Evolutionary conservation across 495 filamentous ascomycete species (phyloP).

Genomic region (Aspergillus asperescens): DNA sequence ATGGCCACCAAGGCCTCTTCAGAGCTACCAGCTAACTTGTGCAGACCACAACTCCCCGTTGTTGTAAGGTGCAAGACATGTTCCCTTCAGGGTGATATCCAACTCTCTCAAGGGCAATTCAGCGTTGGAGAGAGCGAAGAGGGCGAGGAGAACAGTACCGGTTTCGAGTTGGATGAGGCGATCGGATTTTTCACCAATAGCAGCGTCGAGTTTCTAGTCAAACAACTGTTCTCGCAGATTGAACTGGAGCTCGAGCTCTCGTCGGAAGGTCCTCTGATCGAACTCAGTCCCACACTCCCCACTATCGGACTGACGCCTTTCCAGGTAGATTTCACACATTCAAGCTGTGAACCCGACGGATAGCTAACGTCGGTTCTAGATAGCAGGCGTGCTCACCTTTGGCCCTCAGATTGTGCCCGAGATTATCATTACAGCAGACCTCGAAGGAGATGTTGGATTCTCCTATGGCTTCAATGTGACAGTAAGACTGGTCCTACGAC

Average conservation of each 20-base stretch:
- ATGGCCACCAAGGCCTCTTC: no score
- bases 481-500: neutral
- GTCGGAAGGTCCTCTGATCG: constrained; percentile 12
- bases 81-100: constrained; percentile 21
- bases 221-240: constrained; percentile 24
- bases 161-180: constrained; percentile 8
- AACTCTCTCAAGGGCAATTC: constrained; percentile 23
- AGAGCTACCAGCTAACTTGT: neutral
- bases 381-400: constrained; percentile 26
- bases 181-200: constrained; percentile 21
- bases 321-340: constrained; percentile 8
- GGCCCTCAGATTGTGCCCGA: constrained; percentile 22
- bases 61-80: constrained; percentile 29
- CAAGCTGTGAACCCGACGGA: neutral
- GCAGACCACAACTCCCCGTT: neutral
- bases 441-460: constrained; percentile 21
- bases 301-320: constrained; percentile 24
- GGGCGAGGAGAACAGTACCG: neutral
- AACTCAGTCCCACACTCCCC: constrained; percentile 16
- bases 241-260: constrained; percentile 21
- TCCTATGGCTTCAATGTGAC: constrained; percentile 27
- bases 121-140: constrained; percentile 4
- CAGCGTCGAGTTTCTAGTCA: constrained; percentile 20
- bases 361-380: constrained; percentile 6
- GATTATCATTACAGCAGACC: constrained; percentile 13